A percentile compares a stretch with the other conserved stretches of the same genome.
Conservation (phyloP, 2,329 filamentous ascomycete genomes). For the Colletotrichum sublineola region DNA sequence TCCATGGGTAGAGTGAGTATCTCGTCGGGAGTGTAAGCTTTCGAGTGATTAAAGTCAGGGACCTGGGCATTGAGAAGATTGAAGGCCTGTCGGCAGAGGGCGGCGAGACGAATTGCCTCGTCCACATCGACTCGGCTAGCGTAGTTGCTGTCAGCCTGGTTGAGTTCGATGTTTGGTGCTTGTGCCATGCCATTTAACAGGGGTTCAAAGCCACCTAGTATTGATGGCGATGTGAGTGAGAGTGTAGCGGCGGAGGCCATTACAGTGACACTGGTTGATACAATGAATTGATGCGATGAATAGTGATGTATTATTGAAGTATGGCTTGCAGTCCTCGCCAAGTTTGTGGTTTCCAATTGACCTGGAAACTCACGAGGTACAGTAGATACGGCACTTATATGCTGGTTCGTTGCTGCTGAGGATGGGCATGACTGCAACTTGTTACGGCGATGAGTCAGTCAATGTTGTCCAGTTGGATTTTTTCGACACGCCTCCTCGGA, state of each 20-base stretch:
- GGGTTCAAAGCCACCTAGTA: neutral
- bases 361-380: neutral
- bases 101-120: conserved; percentile 48
- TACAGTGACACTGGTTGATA: neutral
- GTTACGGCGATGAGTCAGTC: conserved; percentile 25
- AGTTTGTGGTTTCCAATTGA: neutral
- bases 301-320: neutral
- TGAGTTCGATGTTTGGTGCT: conserved; percentile 6
- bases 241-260: conserved; percentile 54
- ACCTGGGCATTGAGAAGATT: conserved; percentile 47
- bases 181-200: conserved; percentile 20
- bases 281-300: neutral
- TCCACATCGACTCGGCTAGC: conserved; percentile 33
- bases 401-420: neutral
- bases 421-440: neutral
- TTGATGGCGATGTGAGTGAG: conserved; percentile 41
- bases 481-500: conserved; percentile 25
- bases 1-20: conserved; percentile 52
- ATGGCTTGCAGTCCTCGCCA: neutral
- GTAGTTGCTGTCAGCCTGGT: conserved; percentile 3
- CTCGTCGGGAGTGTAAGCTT: conserved; percentile 52
- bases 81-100: conserved; percentile 49
- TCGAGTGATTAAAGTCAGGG: conserved; percentile 48
- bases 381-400: neutral
- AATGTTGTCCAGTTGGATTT: neutral